phyloP scores from a whole-genome alignment of 108 stramenopile genomes.

The Stephanodiscus triporus region DNA sequence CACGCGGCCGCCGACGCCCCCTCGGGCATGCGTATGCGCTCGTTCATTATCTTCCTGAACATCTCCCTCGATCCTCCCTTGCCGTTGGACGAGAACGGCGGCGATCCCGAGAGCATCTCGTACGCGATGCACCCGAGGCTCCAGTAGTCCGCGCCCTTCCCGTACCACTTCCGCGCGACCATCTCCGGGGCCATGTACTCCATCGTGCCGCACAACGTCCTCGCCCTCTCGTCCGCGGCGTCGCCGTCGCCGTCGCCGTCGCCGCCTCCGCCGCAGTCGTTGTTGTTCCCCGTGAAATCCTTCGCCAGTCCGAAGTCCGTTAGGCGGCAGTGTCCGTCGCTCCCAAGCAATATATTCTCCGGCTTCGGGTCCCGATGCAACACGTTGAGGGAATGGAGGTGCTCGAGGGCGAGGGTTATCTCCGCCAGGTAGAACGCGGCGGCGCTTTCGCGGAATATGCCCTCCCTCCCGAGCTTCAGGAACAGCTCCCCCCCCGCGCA shows the following conservation, averaged over 20 bases:
- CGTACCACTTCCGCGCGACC: slow-evolving; percentile 93
- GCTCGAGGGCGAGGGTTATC: slow-evolving; percentile 93
- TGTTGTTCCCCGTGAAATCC: slow-evolving; percentile 65
- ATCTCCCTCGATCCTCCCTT: slow-evolving; percentile 87
- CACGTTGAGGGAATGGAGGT: slow-evolving; percentile 88
- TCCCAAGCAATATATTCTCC: slow-evolving; percentile 91
- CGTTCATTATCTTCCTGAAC: slow-evolving; percentile 94
- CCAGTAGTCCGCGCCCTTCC: slow-evolving; percentile 98
- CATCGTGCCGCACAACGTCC: slow-evolving; percentile 86
- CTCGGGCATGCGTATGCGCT: slow-evolving; percentile 92
- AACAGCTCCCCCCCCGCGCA: slow-evolving; percentile 97
- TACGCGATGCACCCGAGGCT: slow-evolving; percentile 92
- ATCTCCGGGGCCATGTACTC: slow-evolving; percentile 97
- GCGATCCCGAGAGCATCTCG: slow-evolving; percentile 95
- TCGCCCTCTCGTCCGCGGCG: slow-evolving; percentile 63
- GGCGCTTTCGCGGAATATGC: slow-evolving; percentile 77
- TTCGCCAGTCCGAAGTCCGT: slow-evolving; percentile 99
- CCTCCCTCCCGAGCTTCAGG: slow-evolving; percentile 79
- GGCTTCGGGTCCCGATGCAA: slow-evolving; percentile 96
- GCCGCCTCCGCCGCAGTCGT: slow-evolving; percentile 53
- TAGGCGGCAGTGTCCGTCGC: slow-evolving; percentile 91
- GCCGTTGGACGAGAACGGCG: slow-evolving; percentile 89
- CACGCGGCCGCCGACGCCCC: slow-evolving; percentile 79
- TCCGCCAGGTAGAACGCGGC: slow-evolving; percentile 97
- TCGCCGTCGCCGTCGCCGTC: slow-evolving; percentile 57